Base-by-base conservation (phyloP, 352 stramenopile species). In the Phytophthora boehmeriae region DNA sequence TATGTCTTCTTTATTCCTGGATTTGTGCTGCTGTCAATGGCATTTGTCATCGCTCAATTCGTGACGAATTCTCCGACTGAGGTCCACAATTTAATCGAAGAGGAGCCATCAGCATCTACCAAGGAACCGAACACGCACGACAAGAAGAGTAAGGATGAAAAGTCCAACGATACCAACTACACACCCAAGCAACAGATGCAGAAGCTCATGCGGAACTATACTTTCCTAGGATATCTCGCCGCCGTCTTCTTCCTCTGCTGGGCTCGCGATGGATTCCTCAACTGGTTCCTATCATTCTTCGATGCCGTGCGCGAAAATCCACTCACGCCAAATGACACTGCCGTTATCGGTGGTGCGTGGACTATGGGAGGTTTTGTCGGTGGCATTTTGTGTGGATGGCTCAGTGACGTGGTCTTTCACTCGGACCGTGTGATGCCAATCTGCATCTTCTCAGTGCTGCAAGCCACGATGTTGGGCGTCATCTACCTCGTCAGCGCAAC, bases 301-400 rank as follows among this genome's bases (percentile, higher is more conserved):
- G 80, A 88, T 49, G 68, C 75, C 14, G 77, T 88, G 17, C 71
- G 80, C 8, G 55, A 58, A 5, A 35, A 46, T 16, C 62, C 77
- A 11, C 59, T 89, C 23, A 74, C 73, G 5, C 63, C 63, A 0
- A 69, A 68, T 10, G 75, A 88, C 36, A 86, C 75, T 3, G 77
- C 38, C 77, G 61, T 92, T 56, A 84, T 92, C 32, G 83, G 80
- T 11, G 83, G 83, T 27, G 83, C 83, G 0, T 92, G 83, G 83
- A 92, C 83, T 0, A 76, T 92, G 46, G 83, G 83, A 45, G 83
- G 80, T 6, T 90, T 90, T 58, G 73, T 92, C 20, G 83, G 79
- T 0, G 83, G 80, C 1, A 66, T 92, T 20, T 73, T 90, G 16
- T 90, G 83, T 47, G 80, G 83, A 10, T 90, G 79, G 77, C 71